Evolutionary conservation across 2,329 filamentous ascomycete genomes (phyloP), one percentile per base, ranked within the genome.

Genomic region (Cladophialophora bantiana): DNA sequence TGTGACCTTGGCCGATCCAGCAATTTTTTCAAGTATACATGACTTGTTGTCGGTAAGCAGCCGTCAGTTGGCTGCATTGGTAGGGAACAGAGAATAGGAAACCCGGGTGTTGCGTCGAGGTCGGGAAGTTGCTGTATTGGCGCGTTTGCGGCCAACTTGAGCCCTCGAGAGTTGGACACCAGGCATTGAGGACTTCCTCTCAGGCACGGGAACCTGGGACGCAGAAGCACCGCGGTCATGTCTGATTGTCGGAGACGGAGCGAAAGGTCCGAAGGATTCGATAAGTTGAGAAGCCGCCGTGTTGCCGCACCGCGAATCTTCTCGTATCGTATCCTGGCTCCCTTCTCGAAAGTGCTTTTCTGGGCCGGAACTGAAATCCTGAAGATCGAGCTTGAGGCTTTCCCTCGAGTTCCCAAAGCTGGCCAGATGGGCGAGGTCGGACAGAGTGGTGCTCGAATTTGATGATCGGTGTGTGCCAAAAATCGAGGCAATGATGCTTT

Each of bases 401-500:
- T 71, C 67, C 18, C 70, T 56, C n/a, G 69, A 70, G 40, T 62
- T 68, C 7, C 71, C 69, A 32, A 72, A 62, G 45, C 75, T 53
- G 20, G 73, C 68, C 15, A 71, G 64, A 32, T 66, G 68, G 26
- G 64, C 61, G 31, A 71, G 64, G 54, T 83, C 82, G 0, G 81
- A 81, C 15, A 83, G 76, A 65, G 78, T 82, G 26, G 75, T 77
- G 18, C 80, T 80, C 2, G 82, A 83, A 34, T 80, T 75, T 2
- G 80, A 82, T 3, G 81, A 83, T 62, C 81, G 79, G 70, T 82
- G 81, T 63, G 82, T 82, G 55, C 80, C 79, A 45, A 77, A 78
- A 63, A 81, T 78, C n/a, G 80, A 79, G 7, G 81, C 79, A 48
- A 80, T 80, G 68, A 85, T 81, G 73, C 84, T 86, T 73, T 86